Percentiles rank a stretch among this genome's conserved stretches.
Evolutionary conservation across 2,329 filamentous ascomycete genomes (phyloP).

Genomic region (Tolypocladium endophyticum): DNA sequence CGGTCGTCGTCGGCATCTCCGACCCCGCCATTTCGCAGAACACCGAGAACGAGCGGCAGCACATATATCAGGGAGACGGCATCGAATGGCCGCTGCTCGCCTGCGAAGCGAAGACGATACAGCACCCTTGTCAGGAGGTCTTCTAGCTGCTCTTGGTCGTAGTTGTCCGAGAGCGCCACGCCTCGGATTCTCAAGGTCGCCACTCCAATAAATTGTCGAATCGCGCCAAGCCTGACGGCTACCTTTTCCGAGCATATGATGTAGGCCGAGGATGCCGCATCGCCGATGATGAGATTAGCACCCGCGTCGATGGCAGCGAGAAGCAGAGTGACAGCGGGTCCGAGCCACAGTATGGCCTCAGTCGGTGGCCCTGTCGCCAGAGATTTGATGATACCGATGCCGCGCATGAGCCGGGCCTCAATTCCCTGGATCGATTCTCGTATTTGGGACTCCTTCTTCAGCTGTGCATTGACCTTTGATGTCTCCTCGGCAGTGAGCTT

Average conservation of each 20-base stretch:
- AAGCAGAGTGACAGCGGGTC: conserved; percentile 63
- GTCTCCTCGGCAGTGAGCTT: conserved; percentile 86
- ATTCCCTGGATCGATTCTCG: conserved; percentile 59
- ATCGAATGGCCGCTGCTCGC: conserved; percentile 92
- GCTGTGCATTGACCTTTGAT: conserved; percentile 80
- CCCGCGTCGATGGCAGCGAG: conserved; percentile 69
- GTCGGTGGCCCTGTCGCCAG: conserved; percentile 83
- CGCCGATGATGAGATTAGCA: conserved; percentile 70
- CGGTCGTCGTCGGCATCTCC: conserved; percentile 63
- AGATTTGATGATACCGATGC: conserved; percentile 74
- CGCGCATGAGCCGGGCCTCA: conserved; percentile 64
- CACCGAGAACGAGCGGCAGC: conserved; percentile 67
- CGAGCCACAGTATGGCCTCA: conserved; percentile 81
- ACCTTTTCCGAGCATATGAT: conserved; percentile 69
- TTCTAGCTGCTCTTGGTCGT: conserved; percentile 72
- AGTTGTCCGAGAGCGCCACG: conserved; percentile 59
- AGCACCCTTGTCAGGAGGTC: conserved; percentile 78
- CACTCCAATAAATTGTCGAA: conserved; percentile 76
- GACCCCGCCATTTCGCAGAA: conserved; percentile 72
- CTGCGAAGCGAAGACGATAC: conserved; percentile 80
- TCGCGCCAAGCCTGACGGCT: conserved; percentile 60
- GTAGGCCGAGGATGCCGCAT: conserved; percentile 67
- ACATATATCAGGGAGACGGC: conserved; percentile 79
- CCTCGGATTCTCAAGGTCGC: conserved; percentile 75
- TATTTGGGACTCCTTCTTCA: conserved; percentile 77